Conservation (phyloP, 305 asterid species). For the Rubia balearica region DNA sequence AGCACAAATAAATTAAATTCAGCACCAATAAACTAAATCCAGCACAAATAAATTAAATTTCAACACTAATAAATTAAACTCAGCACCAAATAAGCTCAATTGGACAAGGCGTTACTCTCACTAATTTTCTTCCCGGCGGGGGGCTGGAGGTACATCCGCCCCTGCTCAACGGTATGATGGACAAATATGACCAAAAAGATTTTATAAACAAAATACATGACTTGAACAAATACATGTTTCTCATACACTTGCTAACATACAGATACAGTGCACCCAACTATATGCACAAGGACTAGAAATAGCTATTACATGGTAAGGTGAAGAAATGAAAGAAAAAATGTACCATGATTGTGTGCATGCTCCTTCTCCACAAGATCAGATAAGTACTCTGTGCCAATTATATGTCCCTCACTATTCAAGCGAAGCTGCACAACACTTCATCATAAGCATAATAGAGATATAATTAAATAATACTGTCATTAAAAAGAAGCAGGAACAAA, state of each 20-base stretch:
- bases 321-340: conserved; percentile 20
- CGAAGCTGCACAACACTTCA: conserved; percentile 67
- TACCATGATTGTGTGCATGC: conserved; percentile 80
- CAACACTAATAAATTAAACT: too few species aligned
- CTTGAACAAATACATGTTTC: background rate
- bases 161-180: too few species aligned
- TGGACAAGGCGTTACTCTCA: too few species aligned
- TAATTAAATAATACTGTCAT: background rate
- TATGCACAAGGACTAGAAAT: background rate
- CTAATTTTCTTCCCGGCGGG: too few species aligned
- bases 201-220: too few species aligned
- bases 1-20: too few species aligned
- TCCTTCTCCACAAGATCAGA: conserved; percentile 96
- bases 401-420: conserved; percentile 60
- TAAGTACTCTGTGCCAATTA: conserved; percentile 85
- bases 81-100: too few species aligned
- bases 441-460: conserved; percentile 22
- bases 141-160: too few species aligned
- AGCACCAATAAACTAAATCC: too few species aligned
- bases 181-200: background rate
- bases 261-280: background rate
- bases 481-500: background rate
- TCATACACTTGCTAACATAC: background rate
- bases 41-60: too few species aligned
- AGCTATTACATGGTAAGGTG: background rate